Conservation (phyloP, 2,329 filamentous ascomycete genomes). For the Fusarium sp. region DNA sequence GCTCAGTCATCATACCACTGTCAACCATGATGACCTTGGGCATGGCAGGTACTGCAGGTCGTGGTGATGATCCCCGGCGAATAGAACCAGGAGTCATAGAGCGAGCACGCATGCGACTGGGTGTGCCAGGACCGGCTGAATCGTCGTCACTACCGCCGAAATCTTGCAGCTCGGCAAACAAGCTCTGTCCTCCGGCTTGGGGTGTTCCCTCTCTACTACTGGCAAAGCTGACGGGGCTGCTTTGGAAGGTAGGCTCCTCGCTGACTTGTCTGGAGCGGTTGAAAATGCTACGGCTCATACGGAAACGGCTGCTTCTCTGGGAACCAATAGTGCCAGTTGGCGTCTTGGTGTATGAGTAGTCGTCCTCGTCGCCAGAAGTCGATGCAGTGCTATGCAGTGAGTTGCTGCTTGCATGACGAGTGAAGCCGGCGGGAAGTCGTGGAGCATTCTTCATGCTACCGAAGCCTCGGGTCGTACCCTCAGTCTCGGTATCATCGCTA, state of each 20-base stretch:
- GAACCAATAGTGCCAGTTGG: slow-evolving; percentile 67
- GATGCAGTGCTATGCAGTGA: slow-evolving; percentile 91
- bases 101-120: slow-evolving; percentile 59
- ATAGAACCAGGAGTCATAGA: slow-evolving; percentile 60
- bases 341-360: slow-evolving; percentile 65
- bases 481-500: slow-evolving; percentile 92
- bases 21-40: slow-evolving; percentile 67
- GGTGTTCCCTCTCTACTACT: slow-evolving; percentile 61
- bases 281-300: slow-evolving; percentile 70
- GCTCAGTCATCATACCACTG: slow-evolving; percentile 68
- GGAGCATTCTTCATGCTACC: slow-evolving; percentile 55
- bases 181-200: slow-evolving; percentile 70
- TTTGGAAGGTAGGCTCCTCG: slow-evolving; percentile 65
- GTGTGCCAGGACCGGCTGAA: slow-evolving; percentile 65
- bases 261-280: slow-evolving; percentile 67
- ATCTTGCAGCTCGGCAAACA: slow-evolving; percentile 90
- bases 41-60: slow-evolving; percentile 59
- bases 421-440: slow-evolving; percentile 49
- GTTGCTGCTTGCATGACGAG: slow-evolving; percentile 62
- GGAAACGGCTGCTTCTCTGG: slow-evolving; percentile 74
- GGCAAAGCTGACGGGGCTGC: slow-evolving; percentile 67
- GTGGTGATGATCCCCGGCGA: slow-evolving; percentile 55
- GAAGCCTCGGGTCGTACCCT: slow-evolving; percentile 62
- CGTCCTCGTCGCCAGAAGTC: slow-evolving; percentile 80
- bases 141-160: slow-evolving; percentile 80